phyloP scores from a whole-genome alignment of 176 grass and related monocot genomes.

The Melocanna baccifera region DNA sequence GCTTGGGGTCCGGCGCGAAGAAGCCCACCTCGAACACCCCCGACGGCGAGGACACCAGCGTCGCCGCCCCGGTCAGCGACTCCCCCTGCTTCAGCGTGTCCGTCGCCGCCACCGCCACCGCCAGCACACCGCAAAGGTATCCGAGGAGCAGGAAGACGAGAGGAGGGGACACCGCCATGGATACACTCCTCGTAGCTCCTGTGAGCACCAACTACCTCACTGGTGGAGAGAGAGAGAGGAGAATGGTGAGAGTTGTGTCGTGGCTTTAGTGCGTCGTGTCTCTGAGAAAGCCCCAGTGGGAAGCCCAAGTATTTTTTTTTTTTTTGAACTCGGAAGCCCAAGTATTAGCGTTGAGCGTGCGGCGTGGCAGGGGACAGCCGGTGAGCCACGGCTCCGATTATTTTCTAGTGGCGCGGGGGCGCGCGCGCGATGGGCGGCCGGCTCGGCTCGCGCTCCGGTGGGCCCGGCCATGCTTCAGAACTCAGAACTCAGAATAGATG shows the following conservation, averaged over 20 bases:
- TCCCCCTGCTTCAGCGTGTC: conserved; percentile 49
- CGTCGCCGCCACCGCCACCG: background rate
- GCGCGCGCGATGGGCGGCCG: too few relatives aligned
- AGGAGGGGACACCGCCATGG: conserved; percentile 25
- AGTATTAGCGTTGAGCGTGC: background rate
- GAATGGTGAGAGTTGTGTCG: background rate
- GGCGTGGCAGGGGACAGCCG: background rate
- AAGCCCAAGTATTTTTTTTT: too few relatives aligned
- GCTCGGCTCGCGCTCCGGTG: background rate
- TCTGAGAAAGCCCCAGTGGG: background rate
- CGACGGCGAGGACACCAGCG: conserved; percentile 53
- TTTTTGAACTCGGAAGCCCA: too few relatives aligned
- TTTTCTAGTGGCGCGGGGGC: background rate
- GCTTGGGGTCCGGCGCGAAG: conserved; percentile 45
- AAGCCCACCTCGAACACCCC: conserved; percentile 70
- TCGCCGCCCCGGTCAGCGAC: conserved; percentile 29
- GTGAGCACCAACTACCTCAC: conserved; percentile 16
- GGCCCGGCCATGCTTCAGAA: too few relatives aligned
- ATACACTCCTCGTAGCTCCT: background rate
- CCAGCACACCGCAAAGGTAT: background rate
- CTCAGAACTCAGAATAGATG: too few relatives aligned
- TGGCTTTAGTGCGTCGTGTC: conserved; percentile 24
- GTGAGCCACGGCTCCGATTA: background rate
- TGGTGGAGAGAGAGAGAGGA: background rate
- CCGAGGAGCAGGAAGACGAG: conserved; percentile 22